Evolutionary conservation across 2,329 filamentous ascomycete species (phyloP), one percentile per base, ranked within the genome.

Genomic region (Fusarium keratoplasticum): DNA sequence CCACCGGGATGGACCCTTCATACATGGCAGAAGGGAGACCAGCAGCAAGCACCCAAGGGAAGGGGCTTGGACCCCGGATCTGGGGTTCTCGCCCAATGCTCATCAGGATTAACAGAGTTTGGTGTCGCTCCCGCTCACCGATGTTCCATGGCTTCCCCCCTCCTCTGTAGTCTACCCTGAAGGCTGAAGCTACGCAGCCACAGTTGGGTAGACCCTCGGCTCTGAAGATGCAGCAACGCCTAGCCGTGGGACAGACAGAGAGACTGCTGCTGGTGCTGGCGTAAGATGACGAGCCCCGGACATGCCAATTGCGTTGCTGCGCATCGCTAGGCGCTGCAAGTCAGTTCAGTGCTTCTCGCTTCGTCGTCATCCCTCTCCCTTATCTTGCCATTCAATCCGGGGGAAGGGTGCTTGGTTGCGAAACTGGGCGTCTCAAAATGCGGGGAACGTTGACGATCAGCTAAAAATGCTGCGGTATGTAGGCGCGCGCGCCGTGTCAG

Each of bases 1-100:
- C 70, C 31, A 71, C 58, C 38, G 42, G 55, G 31, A 42, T 61
- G 70, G 71, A 73, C 71, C 71, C 71, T 73, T 73, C 63, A 71
- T 72, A 72, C 71, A 73, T 61, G 54, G 31, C 50, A 47, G n/a
- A 36, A 57, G 61, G 33, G 25, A 61, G 35, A 61, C 42, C 20
- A 25, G 42, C 42, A 25, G 40, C 55, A 42, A 42, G 59, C 40
- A 59, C 35, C 33, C 16, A 36, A 16, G 35, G 35, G 16, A 36
- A 33, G 20, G 20, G 31, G 50, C 59, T 61, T 61, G 55, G 61
- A 69, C 68, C 66, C 68, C 57, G 33, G 50, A 42, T 66, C 40
- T 31, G 16, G 35, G 25, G 54, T 36, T 36, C 14, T 36, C 35
- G 29, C 29, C 31, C 40, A 27, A 42, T 62, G 58, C n/a, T 40